Conservation (phyloP, 1,284 basidiomycete species). For the Phlebopus sp. region DNA sequence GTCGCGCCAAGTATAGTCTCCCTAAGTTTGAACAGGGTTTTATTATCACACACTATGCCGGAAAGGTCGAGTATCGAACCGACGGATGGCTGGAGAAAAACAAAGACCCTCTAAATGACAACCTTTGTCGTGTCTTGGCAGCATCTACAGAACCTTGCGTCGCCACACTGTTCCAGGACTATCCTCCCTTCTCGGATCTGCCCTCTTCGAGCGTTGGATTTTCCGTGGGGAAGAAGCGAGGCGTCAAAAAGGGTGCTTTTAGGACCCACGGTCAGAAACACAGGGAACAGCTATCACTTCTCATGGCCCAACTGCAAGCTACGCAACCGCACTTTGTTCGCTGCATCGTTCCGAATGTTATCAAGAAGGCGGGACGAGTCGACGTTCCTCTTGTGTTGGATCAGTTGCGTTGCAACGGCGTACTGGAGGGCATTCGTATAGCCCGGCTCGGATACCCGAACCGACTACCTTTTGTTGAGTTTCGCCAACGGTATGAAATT, state of each 20-base stretch:
- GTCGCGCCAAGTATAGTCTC: conserved; percentile 81
- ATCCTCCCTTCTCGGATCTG: conserved; percentile 39
- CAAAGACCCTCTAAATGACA: conserved; percentile 98
- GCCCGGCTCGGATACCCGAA: conserved; percentile 98
- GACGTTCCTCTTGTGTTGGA: conserved; percentile 96
- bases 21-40: conserved; percentile 94
- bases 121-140: conserved; percentile 87
- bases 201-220: conserved; percentile 38
- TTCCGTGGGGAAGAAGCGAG: conserved; percentile 69
- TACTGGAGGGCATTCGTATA: conserved; percentile 97
- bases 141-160: conserved; percentile 84
- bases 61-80: conserved; percentile 94
- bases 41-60: conserved; percentile 95
- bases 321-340: conserved; percentile 99
- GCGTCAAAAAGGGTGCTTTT: conserved; percentile 94
- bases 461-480: conserved; percentile 94
- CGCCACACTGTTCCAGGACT: conserved; percentile 84
- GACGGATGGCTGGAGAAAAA: conserved; percentile 99
- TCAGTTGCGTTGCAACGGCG: conserved; percentile 97
- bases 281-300: conserved; percentile 90
- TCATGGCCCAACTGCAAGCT: conserved; percentile 89
- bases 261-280: conserved; percentile 94
- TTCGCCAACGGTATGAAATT: conserved; percentile 95
- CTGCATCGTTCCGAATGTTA: conserved; percentile 94
- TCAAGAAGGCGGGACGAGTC: conserved; percentile 90